Conservation (phyloP, 352 stramenopile genomes). For the Elongisporangium undulatum region DNA sequence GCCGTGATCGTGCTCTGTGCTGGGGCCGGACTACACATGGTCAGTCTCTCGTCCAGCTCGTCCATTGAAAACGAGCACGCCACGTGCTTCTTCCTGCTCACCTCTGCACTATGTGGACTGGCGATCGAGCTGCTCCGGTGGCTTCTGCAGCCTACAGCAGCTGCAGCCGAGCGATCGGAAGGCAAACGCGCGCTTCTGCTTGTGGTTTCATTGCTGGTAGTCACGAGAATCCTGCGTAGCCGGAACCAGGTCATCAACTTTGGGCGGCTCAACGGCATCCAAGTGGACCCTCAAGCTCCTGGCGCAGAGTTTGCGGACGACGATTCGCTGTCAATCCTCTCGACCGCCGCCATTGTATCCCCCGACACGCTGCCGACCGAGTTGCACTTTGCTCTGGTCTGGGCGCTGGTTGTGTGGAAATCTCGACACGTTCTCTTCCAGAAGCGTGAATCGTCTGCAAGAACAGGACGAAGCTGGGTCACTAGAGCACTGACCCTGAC, state of each 20-base stretch:
- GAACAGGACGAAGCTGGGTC: neutral
- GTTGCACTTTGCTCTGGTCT: slow-evolving; percentile 33
- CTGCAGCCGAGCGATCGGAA: neutral
- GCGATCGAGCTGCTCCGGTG: slow-evolving; percentile 12
- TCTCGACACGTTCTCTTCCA: slow-evolving; percentile 1
- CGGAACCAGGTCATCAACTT: slow-evolving; percentile 90
- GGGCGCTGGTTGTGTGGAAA: slow-evolving; percentile 26
- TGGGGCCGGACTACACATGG: slow-evolving; percentile 37
- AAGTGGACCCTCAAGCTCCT: slow-evolving; percentile 29
- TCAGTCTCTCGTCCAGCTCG: slow-evolving; percentile 71
- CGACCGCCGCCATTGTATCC: slow-evolving; percentile 48
- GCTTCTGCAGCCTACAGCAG: neutral
- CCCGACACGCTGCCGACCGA: slow-evolving; percentile 14
- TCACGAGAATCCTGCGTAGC: slow-evolving; percentile 56
- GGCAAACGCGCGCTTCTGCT: slow-evolving; percentile 7
- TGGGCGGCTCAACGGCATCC: slow-evolving; percentile 58
- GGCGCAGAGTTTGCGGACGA: slow-evolving; percentile 76
- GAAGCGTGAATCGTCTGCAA: slow-evolving; percentile 1
- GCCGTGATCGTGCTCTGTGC: slow-evolving; percentile 5
- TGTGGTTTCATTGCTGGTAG: slow-evolving; percentile 21
- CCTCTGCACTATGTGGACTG: slow-evolving; percentile 29
- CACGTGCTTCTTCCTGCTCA: slow-evolving; percentile 72
- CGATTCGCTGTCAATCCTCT: slow-evolving; percentile 79
- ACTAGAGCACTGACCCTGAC: neutral
- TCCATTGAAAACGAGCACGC: slow-evolving; percentile 90